Evolutionary conservation across 1,284 basidiomycete genomes (phyloP).

Genomic region (Leccinum fuscescens): DNA sequence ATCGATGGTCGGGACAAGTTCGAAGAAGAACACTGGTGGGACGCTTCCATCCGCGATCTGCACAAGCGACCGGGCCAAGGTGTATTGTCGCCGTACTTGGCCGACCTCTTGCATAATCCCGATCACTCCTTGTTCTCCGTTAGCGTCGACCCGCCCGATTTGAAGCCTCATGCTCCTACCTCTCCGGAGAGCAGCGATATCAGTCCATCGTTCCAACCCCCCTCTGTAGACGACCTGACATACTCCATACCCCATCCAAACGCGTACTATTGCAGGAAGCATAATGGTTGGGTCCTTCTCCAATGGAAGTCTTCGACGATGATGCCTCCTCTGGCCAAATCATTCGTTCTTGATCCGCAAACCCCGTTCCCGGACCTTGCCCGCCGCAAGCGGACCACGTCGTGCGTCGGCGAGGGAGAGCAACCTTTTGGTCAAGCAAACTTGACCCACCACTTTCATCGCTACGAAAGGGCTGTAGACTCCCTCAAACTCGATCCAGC

Average conservation of each 20-base stretch:
- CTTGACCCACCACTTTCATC: constrained; percentile 76
- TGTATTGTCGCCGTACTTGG: constrained; percentile 62
- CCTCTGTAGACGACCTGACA: constrained; percentile 52
- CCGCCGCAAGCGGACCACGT: constrained; percentile 47
- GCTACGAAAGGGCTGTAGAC: constrained; percentile 66
- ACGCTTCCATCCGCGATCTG: constrained; percentile 42
- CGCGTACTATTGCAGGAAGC: constrained; percentile 75
- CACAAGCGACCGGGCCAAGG: constrained; percentile 61
- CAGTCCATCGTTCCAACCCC: constrained; percentile 26
- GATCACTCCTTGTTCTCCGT: constrained; percentile 70
- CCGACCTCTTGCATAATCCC: constrained; percentile 62
- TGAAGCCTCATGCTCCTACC: constrained; percentile 22
- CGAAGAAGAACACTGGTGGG: constrained; percentile 71
- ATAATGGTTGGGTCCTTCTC: constrained; percentile 77
- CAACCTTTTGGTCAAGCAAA: constrained; percentile 50
- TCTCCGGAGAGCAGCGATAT: constrained; percentile 23
- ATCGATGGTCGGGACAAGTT: constrained; percentile 56
- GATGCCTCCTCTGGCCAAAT: constrained; percentile 56
- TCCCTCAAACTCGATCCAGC: constrained; percentile 60
- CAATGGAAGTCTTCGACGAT: constrained; percentile 61
- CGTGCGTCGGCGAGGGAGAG: constrained; percentile 52
- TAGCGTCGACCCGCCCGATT: constrained; percentile 41
- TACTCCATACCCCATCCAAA: constrained; percentile 73
- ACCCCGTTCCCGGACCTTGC: constrained; percentile 53
- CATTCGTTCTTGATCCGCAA: constrained; percentile 44